phyloP scores from a whole-genome alignment of 2,329 filamentous ascomycete genomes.

The Colletotrichum lindemuthianum region DNA sequence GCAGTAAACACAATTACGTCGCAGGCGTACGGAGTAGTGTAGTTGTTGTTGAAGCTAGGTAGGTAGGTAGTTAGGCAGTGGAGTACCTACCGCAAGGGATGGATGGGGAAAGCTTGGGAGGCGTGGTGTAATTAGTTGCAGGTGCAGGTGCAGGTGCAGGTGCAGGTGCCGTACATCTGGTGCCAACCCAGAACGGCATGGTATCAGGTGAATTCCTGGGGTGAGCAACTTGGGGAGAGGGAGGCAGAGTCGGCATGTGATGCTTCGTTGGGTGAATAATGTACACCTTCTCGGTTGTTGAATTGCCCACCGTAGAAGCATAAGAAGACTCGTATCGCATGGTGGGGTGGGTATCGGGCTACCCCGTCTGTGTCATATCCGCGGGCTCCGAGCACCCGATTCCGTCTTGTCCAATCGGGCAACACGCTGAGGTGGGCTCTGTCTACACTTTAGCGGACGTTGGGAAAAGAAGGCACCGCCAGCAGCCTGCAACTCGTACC shows the following conservation, averaged over 20 bases:
- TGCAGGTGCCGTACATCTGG: constrained; percentile 9
- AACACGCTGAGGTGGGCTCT: too few relatives aligned
- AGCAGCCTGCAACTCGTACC: neutral
- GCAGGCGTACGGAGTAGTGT: too few relatives aligned
- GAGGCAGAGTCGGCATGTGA: constrained; percentile 36
- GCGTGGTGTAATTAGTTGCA: too few relatives aligned
- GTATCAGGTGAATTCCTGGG: constrained; percentile 27
- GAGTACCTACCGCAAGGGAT: constrained; percentile 18
- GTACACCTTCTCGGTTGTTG: too few relatives aligned
- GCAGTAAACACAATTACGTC: too few relatives aligned
- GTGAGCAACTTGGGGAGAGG: constrained; percentile 4
- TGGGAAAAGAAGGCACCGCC: constrained; percentile 15
- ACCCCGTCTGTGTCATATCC: constrained; percentile 29
- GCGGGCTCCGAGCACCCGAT: constrained; percentile 3
- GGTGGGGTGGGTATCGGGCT: too few relatives aligned
- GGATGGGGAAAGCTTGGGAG: constrained; percentile 32
- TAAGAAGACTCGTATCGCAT: too few relatives aligned
- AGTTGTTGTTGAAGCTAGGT: too few relatives aligned
- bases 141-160: neutral
- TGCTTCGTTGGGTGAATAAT: constrained; percentile 31
- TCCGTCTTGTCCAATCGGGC: neutral
- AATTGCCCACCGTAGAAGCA: too few relatives aligned
- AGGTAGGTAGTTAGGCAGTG: too few relatives aligned
- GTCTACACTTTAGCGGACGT: constrained; percentile 2
- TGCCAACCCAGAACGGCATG: constrained; percentile 33